These are phyloP conservation scores for Yamadazyma phyllophila DNA, from an alignment of 805 yeast species.

Conservation along the genomic window DNA sequence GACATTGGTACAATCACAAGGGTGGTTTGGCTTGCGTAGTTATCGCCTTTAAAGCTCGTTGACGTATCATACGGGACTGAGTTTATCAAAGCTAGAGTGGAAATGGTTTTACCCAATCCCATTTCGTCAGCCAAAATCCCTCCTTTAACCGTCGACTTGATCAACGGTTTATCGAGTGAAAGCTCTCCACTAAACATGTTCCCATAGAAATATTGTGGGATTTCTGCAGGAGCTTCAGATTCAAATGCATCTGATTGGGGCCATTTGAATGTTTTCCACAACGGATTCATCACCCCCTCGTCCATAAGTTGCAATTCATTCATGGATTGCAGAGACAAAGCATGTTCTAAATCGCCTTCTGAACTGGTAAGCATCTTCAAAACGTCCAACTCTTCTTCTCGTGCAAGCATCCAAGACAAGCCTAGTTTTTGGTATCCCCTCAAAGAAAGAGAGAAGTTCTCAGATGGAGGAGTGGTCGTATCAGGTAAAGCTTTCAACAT, in stretches of 20 bases:
- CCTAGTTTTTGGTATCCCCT: conserved; percentile 84
- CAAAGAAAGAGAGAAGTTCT: conserved; percentile 54
- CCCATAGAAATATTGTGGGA: conserved; percentile 54
- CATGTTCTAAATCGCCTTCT: conserved; percentile 17
- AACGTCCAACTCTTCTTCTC: conserved; percentile 62
- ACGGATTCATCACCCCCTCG: conserved; percentile 68
- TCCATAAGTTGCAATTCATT: conserved; percentile 22
- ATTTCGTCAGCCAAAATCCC: conserved; percentile 95
- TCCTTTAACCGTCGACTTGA: conserved; percentile 63
- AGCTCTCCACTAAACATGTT: conserved; percentile 81
- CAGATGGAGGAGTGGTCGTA: conserved; percentile 49
- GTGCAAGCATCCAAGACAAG: conserved; percentile 81
- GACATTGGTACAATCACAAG: conserved; percentile 89
- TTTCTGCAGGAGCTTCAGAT: neutral
- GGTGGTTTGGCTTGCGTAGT: conserved; percentile 70
- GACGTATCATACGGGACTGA: conserved; percentile 55
- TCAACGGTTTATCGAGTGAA: conserved; percentile 61
- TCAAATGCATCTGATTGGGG: conserved; percentile 37
- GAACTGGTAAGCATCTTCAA: conserved; percentile 31
- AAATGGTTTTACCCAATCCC: conserved; percentile 94
- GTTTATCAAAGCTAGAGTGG: conserved; percentile 71
- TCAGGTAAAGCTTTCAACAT: conserved; percentile 57
- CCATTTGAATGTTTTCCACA: conserved; percentile 82
- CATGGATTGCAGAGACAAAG: conserved; percentile 11
- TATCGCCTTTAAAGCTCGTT: conserved; percentile 11